phyloP scores from a whole-genome alignment of 1,284 basidiomycete species.

The Cryptococcus hybrid region DNA sequence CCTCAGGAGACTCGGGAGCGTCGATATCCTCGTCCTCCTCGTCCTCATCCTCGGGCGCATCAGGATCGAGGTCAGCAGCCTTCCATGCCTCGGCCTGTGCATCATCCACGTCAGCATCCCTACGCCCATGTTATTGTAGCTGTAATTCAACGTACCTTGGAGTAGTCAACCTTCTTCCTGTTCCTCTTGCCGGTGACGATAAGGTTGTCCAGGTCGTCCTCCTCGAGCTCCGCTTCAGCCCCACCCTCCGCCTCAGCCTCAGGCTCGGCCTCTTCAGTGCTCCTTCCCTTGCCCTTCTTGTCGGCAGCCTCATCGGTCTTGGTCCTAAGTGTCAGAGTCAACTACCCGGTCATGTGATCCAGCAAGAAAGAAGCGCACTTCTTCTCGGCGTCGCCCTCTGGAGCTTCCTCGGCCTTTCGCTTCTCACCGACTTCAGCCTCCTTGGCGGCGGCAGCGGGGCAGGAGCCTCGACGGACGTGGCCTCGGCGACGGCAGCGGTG shows the following conservation, averaged over 20 bases:
- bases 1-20: constrained; percentile 22
- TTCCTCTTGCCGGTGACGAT: constrained; percentile 30
- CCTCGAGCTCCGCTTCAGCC: constrained; percentile 23
- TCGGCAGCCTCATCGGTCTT: constrained; percentile 20
- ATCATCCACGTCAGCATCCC: background rate
- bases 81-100: constrained; percentile 32
- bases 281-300: constrained; percentile 36
- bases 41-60: constrained; percentile 32
- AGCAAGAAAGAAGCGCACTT: constrained; percentile 21
- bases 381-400: constrained; percentile 18
- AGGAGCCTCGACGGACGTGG: constrained; percentile 3
- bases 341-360: background rate
- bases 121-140: background rate
- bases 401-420: constrained; percentile 30
- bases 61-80: constrained; percentile 36
- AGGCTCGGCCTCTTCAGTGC: constrained; percentile 10
- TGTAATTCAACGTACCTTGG: constrained; percentile 25
- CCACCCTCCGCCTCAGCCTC: constrained; percentile 16
- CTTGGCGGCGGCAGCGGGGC: constrained; percentile 5
- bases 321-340: constrained; percentile 13
- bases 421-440: constrained; percentile 20
- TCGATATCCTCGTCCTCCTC: constrained; percentile 24
- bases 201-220: constrained; percentile 26
- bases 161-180: constrained; percentile 33
- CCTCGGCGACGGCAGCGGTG: constrained; percentile 5